Conservation (phyloP, 495 filamentous ascomycete species). For the Oleoguttula mirabilis region DNA sequence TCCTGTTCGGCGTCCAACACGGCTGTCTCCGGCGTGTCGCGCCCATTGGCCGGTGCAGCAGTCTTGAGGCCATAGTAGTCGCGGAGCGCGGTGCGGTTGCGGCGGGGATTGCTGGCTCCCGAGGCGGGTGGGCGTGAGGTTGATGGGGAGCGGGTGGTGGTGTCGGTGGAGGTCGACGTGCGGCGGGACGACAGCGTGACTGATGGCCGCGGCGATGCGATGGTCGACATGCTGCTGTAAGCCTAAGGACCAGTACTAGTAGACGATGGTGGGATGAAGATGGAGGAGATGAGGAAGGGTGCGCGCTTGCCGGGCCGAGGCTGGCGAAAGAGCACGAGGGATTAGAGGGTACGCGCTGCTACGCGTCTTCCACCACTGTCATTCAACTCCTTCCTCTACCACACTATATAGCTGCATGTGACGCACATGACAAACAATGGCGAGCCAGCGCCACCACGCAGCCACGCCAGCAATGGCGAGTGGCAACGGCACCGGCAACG, state of each 20-base stretch:
- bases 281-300: too few relatives aligned
- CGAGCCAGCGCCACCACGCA: too few relatives aligned
- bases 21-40: constrained; percentile 11
- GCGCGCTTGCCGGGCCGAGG: too few relatives aligned
- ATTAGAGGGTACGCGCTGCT: too few relatives aligned
- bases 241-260: too few relatives aligned
- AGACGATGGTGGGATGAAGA: too few relatives aligned
- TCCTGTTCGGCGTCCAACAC: constrained; percentile 28
- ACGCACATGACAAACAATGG: too few relatives aligned
- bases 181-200: constrained; percentile 59
- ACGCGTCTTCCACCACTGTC: too few relatives aligned
- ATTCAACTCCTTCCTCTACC: too few relatives aligned
- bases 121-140: constrained; percentile 26
- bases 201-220: constrained; percentile 35
- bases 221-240: constrained; percentile 50
- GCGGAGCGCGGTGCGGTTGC: constrained; percentile 72
- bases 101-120: constrained; percentile 33
- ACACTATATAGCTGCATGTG: too few relatives aligned
- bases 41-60: constrained; percentile 24
- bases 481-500: not conserved
- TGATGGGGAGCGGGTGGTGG: constrained; percentile 33
- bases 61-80: constrained; percentile 86
- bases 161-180: constrained; percentile 62
- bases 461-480: constrained; percentile 4
- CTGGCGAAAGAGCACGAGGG: too few relatives aligned